Evolutionary conservation across 202 grass and related monocot species (phyloP).

Genomic region (Setaria italica): DNA sequence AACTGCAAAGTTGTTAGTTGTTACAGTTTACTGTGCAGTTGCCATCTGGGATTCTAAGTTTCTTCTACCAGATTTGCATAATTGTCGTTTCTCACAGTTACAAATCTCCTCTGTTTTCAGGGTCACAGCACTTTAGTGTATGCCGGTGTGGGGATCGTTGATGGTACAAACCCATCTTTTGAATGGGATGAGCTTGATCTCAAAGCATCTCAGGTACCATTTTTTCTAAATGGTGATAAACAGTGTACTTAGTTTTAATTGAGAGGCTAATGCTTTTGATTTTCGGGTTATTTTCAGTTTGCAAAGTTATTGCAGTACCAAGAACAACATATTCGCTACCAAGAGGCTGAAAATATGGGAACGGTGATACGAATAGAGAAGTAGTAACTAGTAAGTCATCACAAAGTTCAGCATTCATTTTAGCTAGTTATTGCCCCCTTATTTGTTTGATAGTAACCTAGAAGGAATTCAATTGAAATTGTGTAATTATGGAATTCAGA

Average conservation of each 20-base stretch:
- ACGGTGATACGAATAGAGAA: slow-evolving; percentile 53
- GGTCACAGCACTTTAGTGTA: slow-evolving; percentile 78
- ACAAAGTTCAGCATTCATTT: slow-evolving; percentile 9
- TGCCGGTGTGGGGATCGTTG: slow-evolving; percentile 86
- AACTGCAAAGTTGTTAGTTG: background rate
- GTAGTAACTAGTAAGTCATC: slow-evolving; percentile 54
- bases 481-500: slow-evolving; percentile 19
- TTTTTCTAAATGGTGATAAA: slow-evolving; percentile 7
- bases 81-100: slow-evolving; percentile 19
- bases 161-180: slow-evolving; percentile 89
- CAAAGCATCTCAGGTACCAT: slow-evolving; percentile 82
- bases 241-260: background rate
- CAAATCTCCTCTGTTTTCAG: slow-evolving; percentile 47
- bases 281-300: slow-evolving; percentile 59
- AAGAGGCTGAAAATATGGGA: slow-evolving; percentile 63
- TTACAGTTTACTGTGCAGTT: background rate
- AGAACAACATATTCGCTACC: slow-evolving; percentile 56
- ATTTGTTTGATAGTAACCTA: slow-evolving; percentile 18
- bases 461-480: background rate
- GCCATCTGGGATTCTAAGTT: background rate
- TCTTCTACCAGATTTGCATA: slow-evolving; percentile 27
- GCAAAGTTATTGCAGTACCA: slow-evolving; percentile 75
- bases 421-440: background rate
- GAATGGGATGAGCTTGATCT: slow-evolving; percentile 96
- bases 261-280: slow-evolving; percentile 29